Base-by-base conservation (phyloP, 1,284 basidiomycete species). In the Austroboletus rostrupii region DNA sequence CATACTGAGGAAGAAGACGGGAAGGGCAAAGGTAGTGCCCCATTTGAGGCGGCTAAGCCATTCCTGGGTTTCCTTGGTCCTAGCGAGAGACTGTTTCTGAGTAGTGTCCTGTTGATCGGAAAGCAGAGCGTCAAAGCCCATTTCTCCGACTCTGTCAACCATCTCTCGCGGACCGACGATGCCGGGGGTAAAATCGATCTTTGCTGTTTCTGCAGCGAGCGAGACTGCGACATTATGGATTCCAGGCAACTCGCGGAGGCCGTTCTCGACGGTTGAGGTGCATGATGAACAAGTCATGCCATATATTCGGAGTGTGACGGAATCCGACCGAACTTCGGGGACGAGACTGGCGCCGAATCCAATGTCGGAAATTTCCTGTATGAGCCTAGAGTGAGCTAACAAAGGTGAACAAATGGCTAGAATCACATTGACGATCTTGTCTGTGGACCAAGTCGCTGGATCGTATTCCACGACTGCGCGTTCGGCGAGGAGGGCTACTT, bases 1-100 rank as follows among this genome's bases (percentile, higher is more conserved):
- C 96, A 99, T 99, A 53, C 81, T 80, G 53, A 99, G 72, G 65
- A 97, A 80, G 70, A 98, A 97, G 49, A 97, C 93, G 20, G 97
- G 97, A 0, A 97, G 58, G 40, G 92, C 92, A 65, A 99, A 97
- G 13, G 73, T 66, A 35, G 89, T 64, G 57, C 87, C 84, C 72
- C 82, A 82, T 45, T 84, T 67, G 72, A 98, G 89, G 17, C 92
- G 86, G n/a, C 70, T 70, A 28, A 85, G 77, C 97, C 97, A 99
- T 61, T 92, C 84, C 47, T 86, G 78, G 28, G 97, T 88, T 69
- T 99, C 97, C 68, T 91, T 94, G 45, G 91, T 88, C 33, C 94
- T 88, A 6, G 88, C 88, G 46, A 99, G 83, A 0, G 93, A 97
- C 41, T 87, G 84, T 4, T 96, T 74, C 69, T 99, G 97, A 2